These are phyloP conservation scores for Globisporangium canariense DNA, from an alignment of 352 stramenopile genomes.

Conservation along the genomic window DNA sequence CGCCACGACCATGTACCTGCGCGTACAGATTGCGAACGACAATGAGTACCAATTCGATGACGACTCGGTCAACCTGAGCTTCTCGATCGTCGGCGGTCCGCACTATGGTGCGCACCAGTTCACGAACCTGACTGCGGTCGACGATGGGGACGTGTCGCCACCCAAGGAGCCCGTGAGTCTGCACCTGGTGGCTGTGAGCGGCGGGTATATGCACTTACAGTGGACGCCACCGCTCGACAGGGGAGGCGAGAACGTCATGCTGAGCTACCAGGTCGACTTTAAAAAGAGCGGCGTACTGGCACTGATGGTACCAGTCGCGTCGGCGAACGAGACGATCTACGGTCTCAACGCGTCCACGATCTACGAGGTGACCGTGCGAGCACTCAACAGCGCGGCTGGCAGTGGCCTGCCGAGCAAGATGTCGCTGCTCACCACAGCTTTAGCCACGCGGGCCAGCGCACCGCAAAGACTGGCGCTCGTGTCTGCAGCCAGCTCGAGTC, in stretches of 20 bases:
- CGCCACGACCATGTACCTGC: slow-evolving; percentile 17
- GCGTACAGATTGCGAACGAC: slow-evolving; percentile 37
- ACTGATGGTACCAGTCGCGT: slow-evolving; percentile 1
- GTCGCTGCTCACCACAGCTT: slow-evolving; percentile 26
- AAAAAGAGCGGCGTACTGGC: slow-evolving; percentile 8
- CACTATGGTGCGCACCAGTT: slow-evolving; percentile 17
- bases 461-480: slow-evolving; percentile 32
- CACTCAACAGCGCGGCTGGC: slow-evolving; percentile 29
- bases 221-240: slow-evolving; percentile 43
- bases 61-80: slow-evolving; percentile 36
- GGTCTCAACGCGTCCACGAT: slow-evolving; percentile 43
- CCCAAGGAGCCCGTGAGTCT: slow-evolving; percentile 40
- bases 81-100: slow-evolving; percentile 36
- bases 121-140: slow-evolving; percentile 35
- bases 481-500: slow-evolving; percentile 31
- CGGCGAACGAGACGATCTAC: slow-evolving; percentile 26
- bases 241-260: slow-evolving; percentile 23
- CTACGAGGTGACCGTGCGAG: slow-evolving; percentile 35
- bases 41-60: slow-evolving; percentile 33
- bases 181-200: slow-evolving; percentile 22
- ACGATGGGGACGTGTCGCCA: slow-evolving; percentile 52
- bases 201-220: slow-evolving; percentile 35
- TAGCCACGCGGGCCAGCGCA: slow-evolving; percentile 23
- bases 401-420: slow-evolving; percentile 19
- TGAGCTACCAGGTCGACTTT: slow-evolving; percentile 34